Evolutionary conservation across 768 basidiomycete genomes (phyloP), one percentile per base, ranked within the genome.

Genomic region (Pholiota microspora): DNA sequence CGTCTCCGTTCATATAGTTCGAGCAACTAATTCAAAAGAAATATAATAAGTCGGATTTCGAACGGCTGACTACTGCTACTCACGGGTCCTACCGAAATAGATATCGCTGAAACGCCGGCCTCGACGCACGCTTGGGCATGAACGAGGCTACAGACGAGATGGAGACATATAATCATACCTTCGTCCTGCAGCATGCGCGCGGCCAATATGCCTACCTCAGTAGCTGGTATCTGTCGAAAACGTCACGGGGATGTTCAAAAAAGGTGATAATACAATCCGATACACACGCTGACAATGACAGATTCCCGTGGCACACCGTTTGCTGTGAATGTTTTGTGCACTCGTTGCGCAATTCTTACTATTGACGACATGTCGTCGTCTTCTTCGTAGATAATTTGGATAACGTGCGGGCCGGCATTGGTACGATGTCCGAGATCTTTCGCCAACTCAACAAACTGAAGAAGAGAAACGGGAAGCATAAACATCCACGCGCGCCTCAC

Each of bases 71-170:
- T 12, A 16, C 5, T 8, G 8, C n/a, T 12, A 64, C 82, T 69
- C 53, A 84, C 85, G 57, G 69, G 68, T 24, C 69, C 71, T 48
- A 84, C 76, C 34, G 77, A 70, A 60, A 86, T 74, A 24, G 77
- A 79, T 27, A 86, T 67, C 45, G 74, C 66, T 4, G 70, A 69
- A 16, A 79, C 77, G 2, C 75, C 74, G 6, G 83, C 75, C 59
- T 80, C 80, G 24, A 77, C 75, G 55, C 85, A 86, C 2, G 74
- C 73, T n/a, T 71, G 71, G 4, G 80, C 82, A 55, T 87, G 85
- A 28, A 71, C 60, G n/a, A 85, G 68, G 45, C 69, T 72, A 3
- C 80, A 73, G n/a, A 85, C 83, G 44, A 78, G 60, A 34, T 71
- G 72, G 34, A 87, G 65, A 63, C 84, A 81, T 18, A 77, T 77